Conservation (phyloP, 1,284 basidiomycete genomes). For the Polyporus tsugae region DNA sequence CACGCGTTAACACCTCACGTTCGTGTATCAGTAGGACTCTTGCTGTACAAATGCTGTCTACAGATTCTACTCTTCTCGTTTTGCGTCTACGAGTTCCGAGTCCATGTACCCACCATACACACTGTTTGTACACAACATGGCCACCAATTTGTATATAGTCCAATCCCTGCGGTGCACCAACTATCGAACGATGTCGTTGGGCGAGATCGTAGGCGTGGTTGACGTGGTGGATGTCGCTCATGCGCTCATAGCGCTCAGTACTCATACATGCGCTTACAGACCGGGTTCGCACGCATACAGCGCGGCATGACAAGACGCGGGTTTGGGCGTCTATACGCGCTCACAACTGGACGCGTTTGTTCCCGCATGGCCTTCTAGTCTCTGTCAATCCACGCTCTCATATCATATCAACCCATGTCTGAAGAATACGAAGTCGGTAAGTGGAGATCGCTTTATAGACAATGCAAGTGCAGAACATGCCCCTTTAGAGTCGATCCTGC, state of each 20-base stretch:
- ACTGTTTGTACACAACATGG: no score
- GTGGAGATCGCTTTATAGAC: conserved; percentile 36
- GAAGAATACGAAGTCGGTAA: conserved; percentile 73
- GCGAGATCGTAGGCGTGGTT: background rate
- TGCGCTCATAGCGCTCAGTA: background rate
- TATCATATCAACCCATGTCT: background rate
- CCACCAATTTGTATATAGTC: background rate
- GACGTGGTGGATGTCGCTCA: background rate
- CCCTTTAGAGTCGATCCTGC: conserved; percentile 57
- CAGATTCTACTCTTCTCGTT: background rate
- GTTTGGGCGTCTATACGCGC: conserved; percentile 24
- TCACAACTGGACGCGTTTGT: conserved; percentile 28
- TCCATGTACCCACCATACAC: background rate
- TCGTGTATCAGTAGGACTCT: conserved; percentile 22
- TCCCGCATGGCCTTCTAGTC: background rate
- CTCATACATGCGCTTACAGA: no score
- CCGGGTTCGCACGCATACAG: background rate
- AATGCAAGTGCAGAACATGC: background rate
- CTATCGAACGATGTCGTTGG: background rate
- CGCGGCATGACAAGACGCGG: background rate
- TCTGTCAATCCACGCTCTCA: background rate
- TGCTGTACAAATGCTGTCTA: conserved; percentile 26
- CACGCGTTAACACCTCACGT: background rate
- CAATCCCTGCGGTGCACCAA: background rate
- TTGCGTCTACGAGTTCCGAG: background rate